These are phyloP conservation scores for Aspergillus eucalypticola DNA, from an alignment of 2,329 filamentous ascomycete species.

Conservation along the genomic window DNA sequence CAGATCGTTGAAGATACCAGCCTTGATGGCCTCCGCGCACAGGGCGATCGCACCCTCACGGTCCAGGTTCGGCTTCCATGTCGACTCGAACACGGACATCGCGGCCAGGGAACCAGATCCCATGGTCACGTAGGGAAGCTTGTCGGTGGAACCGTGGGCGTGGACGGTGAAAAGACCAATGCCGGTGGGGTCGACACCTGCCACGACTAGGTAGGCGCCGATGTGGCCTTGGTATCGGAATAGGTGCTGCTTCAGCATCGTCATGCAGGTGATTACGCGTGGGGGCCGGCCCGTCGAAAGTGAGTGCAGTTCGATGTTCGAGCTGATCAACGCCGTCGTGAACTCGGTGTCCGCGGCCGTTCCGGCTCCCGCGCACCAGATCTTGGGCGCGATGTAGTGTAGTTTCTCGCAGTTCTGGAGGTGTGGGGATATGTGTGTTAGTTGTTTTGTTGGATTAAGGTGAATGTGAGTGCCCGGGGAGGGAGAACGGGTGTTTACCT, in stretches of 20 bases:
- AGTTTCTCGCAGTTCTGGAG: slow-evolving; percentile 95
- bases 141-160: slow-evolving; percentile 96
- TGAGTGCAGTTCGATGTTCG: slow-evolving; percentile 94
- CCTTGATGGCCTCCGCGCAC: slow-evolving; percentile 82
- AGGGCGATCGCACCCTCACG: slow-evolving; percentile 80
- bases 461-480: neutral
- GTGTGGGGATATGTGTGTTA: neutral
- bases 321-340: slow-evolving; percentile 97
- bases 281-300: slow-evolving; percentile 95
- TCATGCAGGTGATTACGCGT: slow-evolving; percentile 98
- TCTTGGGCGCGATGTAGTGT: slow-evolving; percentile 97
- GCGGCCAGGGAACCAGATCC: slow-evolving; percentile 92
- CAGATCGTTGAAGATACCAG: slow-evolving; percentile 98
- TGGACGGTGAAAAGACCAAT: slow-evolving; percentile 96
- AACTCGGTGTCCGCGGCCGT: slow-evolving; percentile 99
- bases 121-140: slow-evolving; percentile 99
- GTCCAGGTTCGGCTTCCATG: slow-evolving; percentile 79
- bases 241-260: slow-evolving; percentile 97
- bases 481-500: slow-evolving; percentile 52
- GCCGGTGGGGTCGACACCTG: slow-evolving; percentile 93
- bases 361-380: slow-evolving; percentile 98
- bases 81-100: slow-evolving; percentile 97
- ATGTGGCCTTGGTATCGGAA: slow-evolving; percentile 98
- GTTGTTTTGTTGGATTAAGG: neutral
- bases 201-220: slow-evolving; percentile 95